Evolutionary conservation across 257 asterid genomes (phyloP).

Genomic region (Lycium ferocissimum): DNA sequence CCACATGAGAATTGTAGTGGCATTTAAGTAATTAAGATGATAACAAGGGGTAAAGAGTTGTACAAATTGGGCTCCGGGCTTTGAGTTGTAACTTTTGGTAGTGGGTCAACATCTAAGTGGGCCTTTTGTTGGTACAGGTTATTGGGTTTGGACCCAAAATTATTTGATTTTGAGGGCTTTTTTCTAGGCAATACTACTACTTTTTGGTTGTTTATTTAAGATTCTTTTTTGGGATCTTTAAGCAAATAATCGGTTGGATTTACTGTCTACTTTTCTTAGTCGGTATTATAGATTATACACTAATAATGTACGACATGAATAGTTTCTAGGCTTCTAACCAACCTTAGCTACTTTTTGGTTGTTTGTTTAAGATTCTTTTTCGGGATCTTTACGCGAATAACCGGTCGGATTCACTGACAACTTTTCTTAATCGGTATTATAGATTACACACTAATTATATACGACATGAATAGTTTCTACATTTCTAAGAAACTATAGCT

Average conservation of each 20-base stretch:
- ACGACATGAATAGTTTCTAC: too few species aligned
- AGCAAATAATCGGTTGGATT: not conserved
- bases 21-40: constrained; percentile 34
- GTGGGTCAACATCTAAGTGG: constrained; percentile 48
- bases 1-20: constrained; percentile 22
- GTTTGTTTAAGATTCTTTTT: too few species aligned
- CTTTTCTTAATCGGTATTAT: too few species aligned
- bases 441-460: too few species aligned
- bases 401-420: too few species aligned
- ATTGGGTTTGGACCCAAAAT: constrained; percentile 37
- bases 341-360: not conserved
- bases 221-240: not conserved
- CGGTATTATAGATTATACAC: too few species aligned
- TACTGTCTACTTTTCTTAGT: not conserved
- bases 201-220: not conserved
- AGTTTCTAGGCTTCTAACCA: too few species aligned
- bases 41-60: constrained; percentile 17
- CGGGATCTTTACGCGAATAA: too few species aligned
- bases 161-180: not conserved
- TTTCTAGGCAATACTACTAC: not conserved
- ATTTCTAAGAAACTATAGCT: too few species aligned
- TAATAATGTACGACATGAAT: too few species aligned
- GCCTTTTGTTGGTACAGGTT: constrained; percentile 36
- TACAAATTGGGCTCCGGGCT: constrained; percentile 46
- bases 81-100: constrained; percentile 33